Evolutionary conservation across 2,329 filamentous ascomycete species (phyloP).

Genomic region (Juglanconis oblonga): DNA sequence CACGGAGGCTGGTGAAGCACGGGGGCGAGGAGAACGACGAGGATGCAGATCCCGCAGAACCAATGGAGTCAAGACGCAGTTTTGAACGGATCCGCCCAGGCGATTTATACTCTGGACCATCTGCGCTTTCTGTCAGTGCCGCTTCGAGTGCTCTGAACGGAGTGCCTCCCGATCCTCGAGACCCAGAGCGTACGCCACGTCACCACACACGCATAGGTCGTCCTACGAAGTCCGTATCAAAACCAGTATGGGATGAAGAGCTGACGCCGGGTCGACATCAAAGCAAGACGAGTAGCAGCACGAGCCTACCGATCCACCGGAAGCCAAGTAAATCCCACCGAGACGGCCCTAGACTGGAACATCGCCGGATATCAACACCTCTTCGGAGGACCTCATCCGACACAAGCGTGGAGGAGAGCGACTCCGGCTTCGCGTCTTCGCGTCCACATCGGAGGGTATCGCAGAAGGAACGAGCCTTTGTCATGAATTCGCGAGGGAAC

Average conservation of each 20-base stretch:
- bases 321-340: constrained; percentile 17
- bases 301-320: constrained; percentile 18
- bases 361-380: constrained; percentile 6
- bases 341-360: constrained; percentile 8
- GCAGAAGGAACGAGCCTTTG: constrained; percentile 9
- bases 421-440: constrained; percentile 6
- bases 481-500: not conserved
- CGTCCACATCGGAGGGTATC: constrained; percentile 10
- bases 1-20: constrained; percentile 46
- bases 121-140: constrained; percentile 52
- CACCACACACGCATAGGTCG: constrained; percentile 1
- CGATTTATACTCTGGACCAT: constrained; percentile 38
- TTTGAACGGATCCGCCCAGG: constrained; percentile 35
- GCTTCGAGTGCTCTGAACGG: constrained; percentile 53
- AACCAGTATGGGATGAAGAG: constrained; percentile 10
- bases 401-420: constrained; percentile 14
- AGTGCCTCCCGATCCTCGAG: constrained; percentile 25
- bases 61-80: constrained; percentile 26
- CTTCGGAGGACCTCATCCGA: constrained; percentile 13
- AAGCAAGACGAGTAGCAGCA: constrained; percentile 23
- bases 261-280: constrained; percentile 19
- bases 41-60: constrained; percentile 23
- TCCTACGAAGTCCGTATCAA: constrained; percentile 2
- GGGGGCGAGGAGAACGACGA: constrained; percentile 35
- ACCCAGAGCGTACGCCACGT: constrained; percentile 7